phyloP scores from a whole-genome alignment of 1,284 basidiomycete species.

The Marasmius tenuissimus region DNA sequence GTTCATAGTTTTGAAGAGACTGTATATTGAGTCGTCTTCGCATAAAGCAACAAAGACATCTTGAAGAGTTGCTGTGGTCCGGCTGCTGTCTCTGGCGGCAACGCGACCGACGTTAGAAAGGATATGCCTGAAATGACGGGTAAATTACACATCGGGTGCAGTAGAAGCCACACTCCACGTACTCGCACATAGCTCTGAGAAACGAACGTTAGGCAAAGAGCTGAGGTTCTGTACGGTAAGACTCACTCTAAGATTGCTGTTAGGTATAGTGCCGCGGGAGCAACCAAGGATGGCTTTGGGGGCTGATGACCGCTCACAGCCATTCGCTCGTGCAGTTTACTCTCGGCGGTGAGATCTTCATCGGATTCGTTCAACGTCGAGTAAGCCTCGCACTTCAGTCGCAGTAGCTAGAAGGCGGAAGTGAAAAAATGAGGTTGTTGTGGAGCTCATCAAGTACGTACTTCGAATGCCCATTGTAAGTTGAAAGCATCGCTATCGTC shows the following conservation, averaged over 20 bases:
- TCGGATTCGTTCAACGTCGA: conserved; percentile 82
- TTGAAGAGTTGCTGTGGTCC: conserved; percentile 70
- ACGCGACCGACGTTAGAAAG: conserved; percentile 82
- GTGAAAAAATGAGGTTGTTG: conserved; percentile 3
- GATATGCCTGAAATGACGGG: conserved; percentile 65
- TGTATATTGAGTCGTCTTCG: conserved; percentile 84
- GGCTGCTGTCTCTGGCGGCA: conserved; percentile 80
- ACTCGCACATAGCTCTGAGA: conserved; percentile 81
- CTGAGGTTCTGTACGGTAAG: conserved; percentile 5
- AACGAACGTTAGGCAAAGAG: conserved; percentile 22
- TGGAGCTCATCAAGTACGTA: conserved; percentile 33
- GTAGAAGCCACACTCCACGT: conserved; percentile 32
- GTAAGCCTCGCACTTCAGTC: conserved; percentile 82
- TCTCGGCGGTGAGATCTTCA: conserved; percentile 68
- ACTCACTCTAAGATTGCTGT: conserved; percentile 93
- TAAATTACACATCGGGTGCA: conserved; percentile 7
- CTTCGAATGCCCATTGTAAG: conserved; percentile 74
- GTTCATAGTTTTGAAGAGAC: conserved; percentile 83
- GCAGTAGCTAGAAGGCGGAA: conserved; percentile 54
- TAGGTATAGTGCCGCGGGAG: conserved; percentile 83
- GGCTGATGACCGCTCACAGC: conserved; percentile 38
- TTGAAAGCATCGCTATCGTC: conserved; percentile 59
- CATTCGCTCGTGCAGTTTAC: conserved; percentile 60
- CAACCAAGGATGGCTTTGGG: conserved; percentile 61
- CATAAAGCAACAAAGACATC: conserved; percentile 86